These are phyloP conservation scores for Excoecaria agallocha DNA, from an alignment of 345 rosid species.

Conservation along the genomic window DNA sequence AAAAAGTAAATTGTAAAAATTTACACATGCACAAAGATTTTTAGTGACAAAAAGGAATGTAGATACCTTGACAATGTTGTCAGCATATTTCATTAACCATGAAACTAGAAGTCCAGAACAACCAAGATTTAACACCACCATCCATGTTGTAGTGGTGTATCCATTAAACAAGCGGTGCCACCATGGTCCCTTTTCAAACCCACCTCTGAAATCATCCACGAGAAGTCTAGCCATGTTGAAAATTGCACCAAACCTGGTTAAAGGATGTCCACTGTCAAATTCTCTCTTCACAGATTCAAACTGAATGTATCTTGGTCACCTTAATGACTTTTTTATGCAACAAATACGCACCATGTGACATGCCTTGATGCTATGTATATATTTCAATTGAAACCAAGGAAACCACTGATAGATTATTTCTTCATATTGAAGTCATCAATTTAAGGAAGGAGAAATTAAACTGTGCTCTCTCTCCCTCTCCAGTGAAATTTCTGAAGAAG, in stretches of 20 bases:
- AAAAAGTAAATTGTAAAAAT: neutral
- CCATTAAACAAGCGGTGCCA: constrained; percentile 87
- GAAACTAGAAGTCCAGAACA: constrained; percentile 84
- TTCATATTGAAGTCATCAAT: neutral
- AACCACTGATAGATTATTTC: neutral
- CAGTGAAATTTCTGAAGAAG: neutral
- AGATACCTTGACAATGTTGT: constrained; percentile 86
- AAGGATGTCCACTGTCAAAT: neutral
- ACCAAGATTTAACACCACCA: constrained; percentile 81
- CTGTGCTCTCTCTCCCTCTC: neutral
- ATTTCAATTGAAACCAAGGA: neutral
- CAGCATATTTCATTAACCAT: constrained; percentile 89
- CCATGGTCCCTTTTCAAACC: constrained; percentile 88
- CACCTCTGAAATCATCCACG: constrained; percentile 83
- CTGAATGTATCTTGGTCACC: neutral
- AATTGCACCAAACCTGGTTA: constrained; percentile 67
- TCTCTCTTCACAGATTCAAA: neutral
- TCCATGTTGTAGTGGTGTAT: constrained; percentile 71
- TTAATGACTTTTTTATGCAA: neutral
- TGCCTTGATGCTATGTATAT: neutral
- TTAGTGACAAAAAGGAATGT: neutral
- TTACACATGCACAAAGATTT: neutral
- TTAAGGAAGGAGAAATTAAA: neutral
- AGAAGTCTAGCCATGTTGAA: constrained; percentile 81
- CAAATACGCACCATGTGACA: neutral